Base-by-base conservation (phyloP, 2,329 filamentous ascomycete genomes). In the Teratosphaeria viscida region DNA sequence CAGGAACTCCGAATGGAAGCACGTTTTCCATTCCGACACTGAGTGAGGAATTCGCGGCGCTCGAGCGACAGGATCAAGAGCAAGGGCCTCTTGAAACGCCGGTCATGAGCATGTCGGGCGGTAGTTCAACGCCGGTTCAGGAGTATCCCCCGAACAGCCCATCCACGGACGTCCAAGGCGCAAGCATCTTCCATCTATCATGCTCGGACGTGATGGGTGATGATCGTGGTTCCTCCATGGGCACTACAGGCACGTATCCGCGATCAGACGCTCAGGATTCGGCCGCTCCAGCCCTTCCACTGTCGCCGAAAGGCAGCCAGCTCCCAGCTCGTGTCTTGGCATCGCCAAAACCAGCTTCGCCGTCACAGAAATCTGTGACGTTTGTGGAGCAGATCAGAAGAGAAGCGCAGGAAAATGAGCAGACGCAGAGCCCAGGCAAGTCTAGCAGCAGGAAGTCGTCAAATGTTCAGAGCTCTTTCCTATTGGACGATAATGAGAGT, bases 401-500 rank as follows among this genome's bases (percentile, higher is more conserved):
- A 26, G 26, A 35, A 10, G 37, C 26, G 19, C 29, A 43, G 39
- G 54, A 32, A 8, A 32, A 54, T 12, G 54, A 55, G 27, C 32
- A 52, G 19, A 12, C 35, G 7, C 32, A 54, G 10, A 53, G 39
- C 5, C n/a, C 52, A 16, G 54, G 58, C 14, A 60, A 58, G 56
- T 60, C 57, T 23, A 60, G 52, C 52, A 53, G n/a, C 19, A 52
- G 54, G 12, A 59, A 59, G 34, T 60, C 58, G 29, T 32, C 29
- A 5, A 32, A 32, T 16, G 56, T 52, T 16, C 73, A 62, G 64
- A 71, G 65, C n/a, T 82, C 80, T 0, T 82, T 82, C 65, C 68
- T 82, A 3, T 73, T 82, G 5, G 75, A 81, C 59, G 80, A 82
- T 49, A 79, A 81, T 58, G 77, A 82, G 62, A 79, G 79, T 54